Percentiles rank a stretch among this genome's conserved stretches.
These are phyloP conservation scores for Triadica sebifera DNA, from an alignment of 345 rosid species.

Conservation along the genomic window DNA sequence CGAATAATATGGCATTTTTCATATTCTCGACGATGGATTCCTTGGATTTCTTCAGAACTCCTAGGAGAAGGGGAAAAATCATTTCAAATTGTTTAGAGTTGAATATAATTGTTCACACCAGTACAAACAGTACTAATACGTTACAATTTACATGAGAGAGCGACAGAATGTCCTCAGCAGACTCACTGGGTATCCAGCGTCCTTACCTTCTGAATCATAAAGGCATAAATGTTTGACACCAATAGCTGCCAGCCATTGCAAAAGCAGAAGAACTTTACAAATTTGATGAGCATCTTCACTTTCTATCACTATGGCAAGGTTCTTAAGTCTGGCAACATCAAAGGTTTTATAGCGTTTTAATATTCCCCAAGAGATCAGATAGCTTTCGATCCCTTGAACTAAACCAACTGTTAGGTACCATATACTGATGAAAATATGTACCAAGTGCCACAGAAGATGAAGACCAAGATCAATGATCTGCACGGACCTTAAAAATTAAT, in stretches of 20 bases:
- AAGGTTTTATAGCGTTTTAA: slow-evolving; percentile 45
- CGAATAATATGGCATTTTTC: slow-evolving; percentile 39
- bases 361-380: slow-evolving; percentile 56
- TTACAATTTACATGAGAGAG: neutral
- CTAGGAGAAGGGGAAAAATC: slow-evolving; percentile 32
- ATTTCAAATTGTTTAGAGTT: neutral
- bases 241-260: slow-evolving; percentile 57
- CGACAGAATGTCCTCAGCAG: neutral
- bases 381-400: slow-evolving; percentile 48
- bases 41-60: slow-evolving; percentile 77
- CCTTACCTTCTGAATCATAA: slow-evolving; percentile 73
- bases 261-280: slow-evolving; percentile 50
- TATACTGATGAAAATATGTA: slow-evolving; percentile 56
- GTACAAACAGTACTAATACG: too few relatives aligned
- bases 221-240: slow-evolving; percentile 71
- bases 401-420: slow-evolving; percentile 45
- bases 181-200: neutral
- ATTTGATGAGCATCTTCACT: slow-evolving; percentile 52
- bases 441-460: slow-evolving; percentile 57
- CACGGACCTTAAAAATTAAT: slow-evolving; percentile 19
- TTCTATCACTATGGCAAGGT: slow-evolving; percentile 69
- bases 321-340: slow-evolving; percentile 48
- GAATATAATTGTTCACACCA: neutral
- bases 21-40: slow-evolving; percentile 46
- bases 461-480: slow-evolving; percentile 49